A percentile compares a stretch with the other conserved stretches of the same genome.
Conservation (phyloP, 306 rosid genomes). For the Dryas octopetala region DNA sequence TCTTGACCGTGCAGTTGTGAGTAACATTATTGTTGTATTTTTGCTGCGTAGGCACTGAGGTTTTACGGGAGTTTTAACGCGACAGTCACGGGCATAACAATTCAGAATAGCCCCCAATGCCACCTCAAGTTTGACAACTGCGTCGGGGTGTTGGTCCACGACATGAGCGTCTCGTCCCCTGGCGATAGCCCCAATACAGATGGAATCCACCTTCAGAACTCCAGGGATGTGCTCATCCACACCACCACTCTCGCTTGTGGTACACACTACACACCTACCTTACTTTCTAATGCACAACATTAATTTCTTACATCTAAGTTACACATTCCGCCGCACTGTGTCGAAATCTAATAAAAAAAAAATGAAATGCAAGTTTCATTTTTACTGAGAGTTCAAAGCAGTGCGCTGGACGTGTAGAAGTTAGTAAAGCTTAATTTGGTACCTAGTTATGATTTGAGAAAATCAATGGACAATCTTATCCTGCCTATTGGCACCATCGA, state of each 20-base stretch:
- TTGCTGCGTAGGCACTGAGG: constrained; percentile 67
- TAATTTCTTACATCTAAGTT: too few relatives aligned
- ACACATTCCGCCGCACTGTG: too few relatives aligned
- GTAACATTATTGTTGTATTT: constrained; percentile 35
- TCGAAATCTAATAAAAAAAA: neutral
- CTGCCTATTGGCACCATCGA: constrained; percentile 8
- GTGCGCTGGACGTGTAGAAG: too few relatives aligned
- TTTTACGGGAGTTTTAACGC: constrained; percentile 85
- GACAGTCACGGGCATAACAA: constrained; percentile 84
- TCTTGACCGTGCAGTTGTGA: constrained; percentile 3
- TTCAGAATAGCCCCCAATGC: constrained; percentile 87
- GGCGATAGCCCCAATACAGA: constrained; percentile 90
- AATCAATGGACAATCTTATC: constrained; percentile 37
- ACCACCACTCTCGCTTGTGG: constrained; percentile 74
- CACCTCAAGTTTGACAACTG: constrained; percentile 97
- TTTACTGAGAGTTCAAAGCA: too few relatives aligned
- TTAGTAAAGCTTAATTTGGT: neutral
- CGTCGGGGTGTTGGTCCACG: constrained; percentile 76
- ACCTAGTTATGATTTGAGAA: neutral
- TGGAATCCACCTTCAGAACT: constrained; percentile 95
- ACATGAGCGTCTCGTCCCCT: constrained; percentile 71
- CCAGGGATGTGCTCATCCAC: constrained; percentile 75
- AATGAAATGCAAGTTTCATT: neutral
- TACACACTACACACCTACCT: constrained; percentile 37
- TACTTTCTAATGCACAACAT: neutral